Percentiles rank a stretch among this genome's conserved stretches.
phyloP scores from a whole-genome alignment of 2,329 filamentous ascomycete species.

The Didymosphaeria variabile region DNA sequence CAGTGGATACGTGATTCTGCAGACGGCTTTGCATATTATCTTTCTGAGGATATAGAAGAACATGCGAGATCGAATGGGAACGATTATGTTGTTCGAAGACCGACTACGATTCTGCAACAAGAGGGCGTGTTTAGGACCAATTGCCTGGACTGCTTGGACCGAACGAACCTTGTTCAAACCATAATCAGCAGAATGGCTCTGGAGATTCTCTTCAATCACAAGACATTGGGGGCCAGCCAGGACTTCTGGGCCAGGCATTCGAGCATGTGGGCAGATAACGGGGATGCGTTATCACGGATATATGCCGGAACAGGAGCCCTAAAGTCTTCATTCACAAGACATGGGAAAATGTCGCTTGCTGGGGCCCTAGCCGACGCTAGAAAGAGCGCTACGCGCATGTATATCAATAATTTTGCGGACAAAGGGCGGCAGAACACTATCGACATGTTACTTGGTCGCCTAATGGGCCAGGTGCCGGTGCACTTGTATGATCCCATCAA shows the following conservation, averaged over 20 bases:
- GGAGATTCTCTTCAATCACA: slow-evolving; percentile 81
- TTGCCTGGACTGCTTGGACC: slow-evolving; percentile 93
- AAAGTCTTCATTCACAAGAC: slow-evolving; percentile 92
- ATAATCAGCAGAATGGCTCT: slow-evolving; percentile 94
- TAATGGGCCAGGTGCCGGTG: slow-evolving; percentile 84
- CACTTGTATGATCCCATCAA: slow-evolving; percentile 94
- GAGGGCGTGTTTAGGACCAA: slow-evolving; percentile 97
- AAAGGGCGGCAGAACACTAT: slow-evolving; percentile 94
- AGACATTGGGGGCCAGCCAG: slow-evolving; percentile 71
- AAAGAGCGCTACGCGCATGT: slow-evolving; percentile 92
- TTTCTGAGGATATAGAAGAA: slow-evolving; percentile 77
- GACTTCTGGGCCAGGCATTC: slow-evolving; percentile 95
- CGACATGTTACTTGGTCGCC: slow-evolving; percentile 85
- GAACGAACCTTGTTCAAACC: slow-evolving; percentile 95
- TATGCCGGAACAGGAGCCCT: slow-evolving; percentile 96
- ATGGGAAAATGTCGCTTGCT: slow-evolving; percentile 94
- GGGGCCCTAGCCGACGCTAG: slow-evolving; percentile 94
- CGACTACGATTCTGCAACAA: slow-evolving; percentile 82
- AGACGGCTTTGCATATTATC: slow-evolving; percentile 90
- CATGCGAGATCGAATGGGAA: slow-evolving; percentile 53
- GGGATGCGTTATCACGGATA: slow-evolving; percentile 90
- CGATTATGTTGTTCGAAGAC: slow-evolving; percentile 48
- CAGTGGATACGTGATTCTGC: slow-evolving; percentile 80
- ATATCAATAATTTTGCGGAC: slow-evolving; percentile 98
- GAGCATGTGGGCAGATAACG: slow-evolving; percentile 96